Conservation (phyloP, 139 green algal genomes). For the Coelastrella sp. region DNA sequence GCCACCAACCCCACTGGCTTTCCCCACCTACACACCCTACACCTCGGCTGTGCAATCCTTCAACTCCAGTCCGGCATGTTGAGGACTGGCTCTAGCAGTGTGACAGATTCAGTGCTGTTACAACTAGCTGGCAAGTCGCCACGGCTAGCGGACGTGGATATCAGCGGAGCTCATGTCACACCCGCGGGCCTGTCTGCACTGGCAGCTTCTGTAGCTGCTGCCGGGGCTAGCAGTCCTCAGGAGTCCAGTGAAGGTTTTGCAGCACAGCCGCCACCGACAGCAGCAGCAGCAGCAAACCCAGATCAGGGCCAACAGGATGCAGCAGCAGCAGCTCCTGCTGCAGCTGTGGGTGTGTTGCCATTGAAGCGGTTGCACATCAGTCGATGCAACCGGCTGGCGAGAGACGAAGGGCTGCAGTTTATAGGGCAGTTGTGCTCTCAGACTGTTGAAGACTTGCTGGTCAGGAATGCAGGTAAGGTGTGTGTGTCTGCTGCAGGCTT, state of each 20-base stretch:
- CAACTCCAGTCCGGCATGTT: slow-evolving; percentile 19
- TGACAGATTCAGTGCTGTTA: background rate
- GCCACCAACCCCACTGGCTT: background rate
- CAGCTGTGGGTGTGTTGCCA: background rate
- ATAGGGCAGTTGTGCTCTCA: slow-evolving; percentile 8
- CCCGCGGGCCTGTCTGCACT: background rate
- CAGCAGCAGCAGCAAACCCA: slow-evolving; percentile 1
- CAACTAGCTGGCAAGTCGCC: slow-evolving; percentile 11
- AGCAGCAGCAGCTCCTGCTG: background rate
- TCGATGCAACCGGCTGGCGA: background rate
- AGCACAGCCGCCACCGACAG: background rate
- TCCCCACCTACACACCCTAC: slow-evolving; percentile 17
- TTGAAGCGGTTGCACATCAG: slow-evolving; percentile 8
- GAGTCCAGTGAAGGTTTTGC: background rate
- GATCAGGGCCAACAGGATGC: background rate
- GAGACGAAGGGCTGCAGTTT: background rate
- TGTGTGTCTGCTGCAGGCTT: background rate
- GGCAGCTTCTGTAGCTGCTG: background rate
- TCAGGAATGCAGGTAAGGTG: slow-evolving; percentile 17
- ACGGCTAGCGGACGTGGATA: background rate
- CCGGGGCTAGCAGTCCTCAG: background rate
- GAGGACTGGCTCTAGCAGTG: background rate
- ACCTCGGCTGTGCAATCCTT: slow-evolving; percentile 11
- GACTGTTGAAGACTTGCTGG: slow-evolving; percentile 6
- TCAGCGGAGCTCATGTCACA: slow-evolving; percentile 6